Conservation (phyloP, 495 filamentous ascomycete species). For the Penicillium nucicola region DNA sequence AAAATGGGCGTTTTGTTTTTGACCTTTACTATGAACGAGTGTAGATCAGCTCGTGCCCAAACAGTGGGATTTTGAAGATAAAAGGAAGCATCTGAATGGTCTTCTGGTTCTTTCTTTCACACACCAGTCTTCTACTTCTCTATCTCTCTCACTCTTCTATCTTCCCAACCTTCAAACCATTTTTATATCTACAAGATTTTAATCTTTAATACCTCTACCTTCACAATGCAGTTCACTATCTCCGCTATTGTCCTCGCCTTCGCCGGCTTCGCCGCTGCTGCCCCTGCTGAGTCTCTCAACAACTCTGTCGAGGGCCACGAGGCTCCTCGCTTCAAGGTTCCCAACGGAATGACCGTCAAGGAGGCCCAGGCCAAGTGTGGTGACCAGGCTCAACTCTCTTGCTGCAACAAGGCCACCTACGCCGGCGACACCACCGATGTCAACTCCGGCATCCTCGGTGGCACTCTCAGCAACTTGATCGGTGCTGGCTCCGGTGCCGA, state of each 20-base stretch:
- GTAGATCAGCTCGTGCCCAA: slow-evolving; percentile 4
- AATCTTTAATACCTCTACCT: slow-evolving; percentile 19
- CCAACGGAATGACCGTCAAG: slow-evolving; percentile 42
- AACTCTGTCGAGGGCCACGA: slow-evolving; percentile 14
- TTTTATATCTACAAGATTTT: slow-evolving; percentile 18
- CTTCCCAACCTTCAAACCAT: slow-evolving; percentile 3
- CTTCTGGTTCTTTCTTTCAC: neutral
- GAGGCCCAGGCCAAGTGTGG: slow-evolving; percentile 49
- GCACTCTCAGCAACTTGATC: slow-evolving; percentile 29
- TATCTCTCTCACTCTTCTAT: slow-evolving; percentile 10
- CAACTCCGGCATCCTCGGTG: slow-evolving; percentile 24
- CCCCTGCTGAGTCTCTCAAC: slow-evolving; percentile 9
- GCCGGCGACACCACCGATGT: slow-evolving; percentile 41
- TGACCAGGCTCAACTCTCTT: slow-evolving; percentile 46
- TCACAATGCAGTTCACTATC: slow-evolving; percentile 30
- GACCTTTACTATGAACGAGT: neutral
- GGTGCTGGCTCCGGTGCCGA: slow-evolving; percentile 33
- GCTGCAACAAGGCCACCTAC: slow-evolving; percentile 46
- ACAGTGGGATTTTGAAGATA: slow-evolving; percentile 16
- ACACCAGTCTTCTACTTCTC: slow-evolving; percentile 13
- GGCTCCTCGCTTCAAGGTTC: slow-evolving; percentile 30
- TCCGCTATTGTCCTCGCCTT: slow-evolving; percentile 20
- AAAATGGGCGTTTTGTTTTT: slow-evolving; percentile 18
- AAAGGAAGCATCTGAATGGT: slow-evolving; percentile 12
- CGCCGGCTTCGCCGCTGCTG: slow-evolving; percentile 18